phyloP scores from a whole-genome alignment of 1,139 yeast species.

The Suhomyces ambrosiae region DNA sequence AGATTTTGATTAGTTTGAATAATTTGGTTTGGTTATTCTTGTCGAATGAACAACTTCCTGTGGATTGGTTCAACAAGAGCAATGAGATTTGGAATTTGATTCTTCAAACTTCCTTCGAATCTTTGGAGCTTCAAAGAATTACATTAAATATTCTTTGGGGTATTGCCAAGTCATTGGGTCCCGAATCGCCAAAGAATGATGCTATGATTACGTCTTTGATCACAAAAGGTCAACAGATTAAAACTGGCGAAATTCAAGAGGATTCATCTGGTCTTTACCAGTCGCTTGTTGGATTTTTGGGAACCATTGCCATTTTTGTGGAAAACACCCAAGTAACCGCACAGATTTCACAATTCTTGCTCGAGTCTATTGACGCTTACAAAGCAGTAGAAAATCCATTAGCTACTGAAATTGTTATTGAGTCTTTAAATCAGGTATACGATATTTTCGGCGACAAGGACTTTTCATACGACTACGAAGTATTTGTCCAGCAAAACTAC shows the following conservation, averaged over 20 bases:
- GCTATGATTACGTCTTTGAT: conserved; percentile 30
- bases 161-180: conserved; percentile 47
- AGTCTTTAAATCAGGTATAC: conserved; percentile 64
- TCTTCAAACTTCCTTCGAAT: conserved; percentile 23
- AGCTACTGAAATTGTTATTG: conserved; percentile 50
- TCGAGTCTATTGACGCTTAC: conserved; percentile 31
- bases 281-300: conserved; percentile 53
- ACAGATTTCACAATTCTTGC: conserved; percentile 48
- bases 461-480: conserved; percentile 64
- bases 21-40: conserved; percentile 63
- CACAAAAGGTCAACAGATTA: conserved; percentile 20
- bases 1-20: conserved; percentile 67
- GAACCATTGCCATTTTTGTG: conserved; percentile 53
- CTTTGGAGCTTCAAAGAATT: conserved; percentile 41
- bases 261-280: conserved; percentile 22
- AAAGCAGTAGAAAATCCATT: conserved; percentile 21
- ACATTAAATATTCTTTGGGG: conserved; percentile 67
- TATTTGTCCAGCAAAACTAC: conserved; percentile 64
- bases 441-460: conserved; percentile 81
- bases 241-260: conserved; percentile 13
- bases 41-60: conserved; percentile 36
- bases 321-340: conserved; percentile 49
- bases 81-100: conserved; percentile 42
- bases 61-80: conserved; percentile 36
- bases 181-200: conserved; percentile 25